Evolutionary conservation across 2,329 filamentous ascomycete genomes (phyloP), one percentile per base, ranked within the genome.

Genomic region (Fusarium sp.): DNA sequence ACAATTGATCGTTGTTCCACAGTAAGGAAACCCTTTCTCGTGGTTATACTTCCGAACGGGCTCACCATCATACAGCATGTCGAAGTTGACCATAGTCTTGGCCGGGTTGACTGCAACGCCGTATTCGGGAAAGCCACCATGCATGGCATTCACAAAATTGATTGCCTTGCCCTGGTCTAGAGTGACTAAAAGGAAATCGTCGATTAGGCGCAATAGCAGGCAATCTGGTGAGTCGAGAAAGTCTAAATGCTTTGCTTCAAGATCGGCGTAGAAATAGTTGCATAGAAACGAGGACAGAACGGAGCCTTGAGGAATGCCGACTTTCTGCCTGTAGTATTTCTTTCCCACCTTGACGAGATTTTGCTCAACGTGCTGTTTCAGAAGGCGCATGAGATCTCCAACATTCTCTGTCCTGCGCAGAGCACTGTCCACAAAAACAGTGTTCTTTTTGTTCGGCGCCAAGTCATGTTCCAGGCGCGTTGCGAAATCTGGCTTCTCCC

Each of bases 181-280:
- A 0, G 92, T 97, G 74, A 99, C 90, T 46, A 99, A 87, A 7
- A 98, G 83, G 73, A 98, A 99, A 75, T 99, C 96, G 73, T 99
- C 96, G 43, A 97, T 93, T 12, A 98, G 85, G 18, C 96, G 87
- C 54, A 98, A 79, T 10, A 99, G 83, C 4, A 98, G 79, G 50
- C 87, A 90, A 34, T 90, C 82, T 13, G 76, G 60, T 1, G 65
- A 65, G 12, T 80, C 75, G 18, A 96, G 80, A 75, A 98, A 98
- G 0, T 75, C 77, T 4, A 98, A 83, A 16, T 90, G 82, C 26
- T 89, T 84, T 9, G 81, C 80, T 79, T 99, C 96, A 3, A 98
- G 86, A 67, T 96, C 90, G 8, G 93, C 94, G 77, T 99, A 99
- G 79, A 98, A 98, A 80, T 97, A 95, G 80, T 94, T 98, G 84